Evolutionary conservation across 208 protist species (phyloP), one percentile per base, ranked within the genome.

Genomic region (Leptomonas pyrrhocoris): DNA sequence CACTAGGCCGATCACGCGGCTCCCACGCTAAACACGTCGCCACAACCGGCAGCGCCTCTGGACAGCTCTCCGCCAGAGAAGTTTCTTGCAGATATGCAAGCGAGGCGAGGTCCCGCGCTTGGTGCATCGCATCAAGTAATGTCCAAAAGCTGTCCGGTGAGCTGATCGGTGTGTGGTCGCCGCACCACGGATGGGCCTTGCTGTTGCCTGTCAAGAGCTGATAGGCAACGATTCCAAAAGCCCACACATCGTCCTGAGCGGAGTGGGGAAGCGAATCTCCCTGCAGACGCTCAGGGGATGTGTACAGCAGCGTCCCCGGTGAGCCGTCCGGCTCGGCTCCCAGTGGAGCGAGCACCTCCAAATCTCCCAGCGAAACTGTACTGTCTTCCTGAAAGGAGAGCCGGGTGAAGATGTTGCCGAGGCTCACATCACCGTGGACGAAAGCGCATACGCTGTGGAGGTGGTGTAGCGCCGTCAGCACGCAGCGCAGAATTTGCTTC

Each of bases 371-470:
- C 56, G 58, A 21, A 18, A 68, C 67, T 7, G 45, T 34, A 11
- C 51, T 19, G n/a, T 34, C 6, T 16, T 27, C 21, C 27, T 38
- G 30, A 48, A 30, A 23, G 42, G 28, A 2, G 15, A 51, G 21
- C 9, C 27, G 11, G n/a, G 34, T 51, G 16, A 94, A 70, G 53
- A 94, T 59, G 59, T 94, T 94, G 19, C 77, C 40, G 16, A 79
- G 74, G 48, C 74, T 88, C 27, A 94, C 61, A 62, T 94, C 88
- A 16, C 76, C 85, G 66, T 94, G 88, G 15, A 85, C 74, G 55
- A 81, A 58, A 7, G 43, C 42, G 21, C 67, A 66, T 34, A 58
- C 66, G 3, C 65, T 56, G 72, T 94, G 85, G 8, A 94, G 78
- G 49, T 82, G 74, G 30, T 65, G 36, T 15, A 94, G 69, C 5